A percentile compares a stretch with the other conserved stretches of the same genome.
phyloP scores from a whole-genome alignment of 2,329 filamentous ascomycete genomes.

The Catunica adiposa region DNA sequence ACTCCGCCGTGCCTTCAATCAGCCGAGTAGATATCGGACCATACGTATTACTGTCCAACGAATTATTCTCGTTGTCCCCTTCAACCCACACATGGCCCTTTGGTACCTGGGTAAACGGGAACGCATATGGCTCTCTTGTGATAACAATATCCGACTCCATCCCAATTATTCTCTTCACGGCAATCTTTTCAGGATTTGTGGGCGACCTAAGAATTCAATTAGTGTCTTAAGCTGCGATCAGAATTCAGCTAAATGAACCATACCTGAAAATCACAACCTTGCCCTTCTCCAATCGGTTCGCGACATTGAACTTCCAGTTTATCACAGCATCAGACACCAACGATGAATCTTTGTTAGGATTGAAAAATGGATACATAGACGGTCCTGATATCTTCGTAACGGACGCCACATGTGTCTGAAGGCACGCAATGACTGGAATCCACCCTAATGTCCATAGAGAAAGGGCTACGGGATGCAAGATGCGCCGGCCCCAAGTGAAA shows the following conservation, averaged over 20 bases:
- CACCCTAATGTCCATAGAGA: slow-evolving; percentile 23
- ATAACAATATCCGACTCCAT: slow-evolving; percentile 49
- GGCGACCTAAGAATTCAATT: slow-evolving; percentile 42
- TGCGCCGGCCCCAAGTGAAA: slow-evolving; percentile 5
- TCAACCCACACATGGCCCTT: slow-evolving; percentile 88
- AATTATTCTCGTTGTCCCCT: slow-evolving; percentile 44
- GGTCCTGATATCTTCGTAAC: slow-evolving; percentile 39
- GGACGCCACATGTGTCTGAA: slow-evolving; percentile 45
- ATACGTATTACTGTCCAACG: slow-evolving; percentile 72
- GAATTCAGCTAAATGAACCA: slow-evolving; percentile 15
- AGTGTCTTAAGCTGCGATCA: not conserved
- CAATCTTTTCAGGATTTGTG: slow-evolving; percentile 47
- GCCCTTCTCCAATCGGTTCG: slow-evolving; percentile 44
- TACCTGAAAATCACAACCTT: slow-evolving; percentile 61
- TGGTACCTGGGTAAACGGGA: slow-evolving; percentile 43
- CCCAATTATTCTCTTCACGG: slow-evolving; percentile 70
- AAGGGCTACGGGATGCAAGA: slow-evolving; percentile 6
- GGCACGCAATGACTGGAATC: slow-evolving; percentile 44
- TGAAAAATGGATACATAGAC: slow-evolving; percentile 67
- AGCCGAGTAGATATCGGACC: slow-evolving; percentile 65
- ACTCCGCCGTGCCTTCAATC: slow-evolving; percentile 57
- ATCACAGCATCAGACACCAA: slow-evolving; percentile 38
- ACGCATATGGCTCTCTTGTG: slow-evolving; percentile 11
- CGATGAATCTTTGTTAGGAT: slow-evolving; percentile 45
- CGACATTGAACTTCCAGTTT: slow-evolving; percentile 41